Base-by-base conservation (phyloP, 306 rosid genomes). In the Cucumis cinereus region DNA sequence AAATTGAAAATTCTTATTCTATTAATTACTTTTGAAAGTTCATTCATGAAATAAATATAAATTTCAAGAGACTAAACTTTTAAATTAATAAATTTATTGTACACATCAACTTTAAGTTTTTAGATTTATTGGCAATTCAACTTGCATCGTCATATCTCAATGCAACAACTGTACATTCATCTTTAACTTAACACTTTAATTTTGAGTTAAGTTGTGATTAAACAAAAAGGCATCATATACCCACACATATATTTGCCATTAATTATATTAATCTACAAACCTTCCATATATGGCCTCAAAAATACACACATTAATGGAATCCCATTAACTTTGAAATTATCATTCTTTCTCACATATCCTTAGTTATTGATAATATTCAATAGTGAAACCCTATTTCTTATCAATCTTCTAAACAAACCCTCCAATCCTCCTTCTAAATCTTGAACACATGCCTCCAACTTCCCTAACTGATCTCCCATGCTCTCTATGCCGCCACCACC, bases 331-430 rank as follows among this genome's bases (percentile, higher is more conserved):
- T 64, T 1, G 0, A 30, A 3, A 30, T 58, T 62, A 16, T 30
- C 22, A 61, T 58, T 58, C 64, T 28, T 8, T 12, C 64, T 23
- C 16, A 23, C n/a, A 61, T 61, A 61, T 33, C 26, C 12, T 36
- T 36, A 70, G 40, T 47, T 70, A 59, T 77, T 80, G 47, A 83
- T 53, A 24, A 80, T 74, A 61, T 77, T 83, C 38, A 83, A 79
- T 49, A 83, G 80, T 6, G 80, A 83, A n/a, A 77, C 67, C 75
- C 84, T 72, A 49, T 69, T 54, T 61, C 73, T 74, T 59, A 83
- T 83, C 16, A 83, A 40, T 72, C 70, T 75, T 22, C 80, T 67
- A 45, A 73, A 80, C 33, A 83, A 59, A 20, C 62, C 49, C 10
- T 77, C 77, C 2, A 83, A 22, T 66, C 77, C 74, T 56, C 61